Evolutionary conservation across 2,329 filamentous ascomycete species (phyloP).

Genomic region (Lasiodiplodia citricola): DNA sequence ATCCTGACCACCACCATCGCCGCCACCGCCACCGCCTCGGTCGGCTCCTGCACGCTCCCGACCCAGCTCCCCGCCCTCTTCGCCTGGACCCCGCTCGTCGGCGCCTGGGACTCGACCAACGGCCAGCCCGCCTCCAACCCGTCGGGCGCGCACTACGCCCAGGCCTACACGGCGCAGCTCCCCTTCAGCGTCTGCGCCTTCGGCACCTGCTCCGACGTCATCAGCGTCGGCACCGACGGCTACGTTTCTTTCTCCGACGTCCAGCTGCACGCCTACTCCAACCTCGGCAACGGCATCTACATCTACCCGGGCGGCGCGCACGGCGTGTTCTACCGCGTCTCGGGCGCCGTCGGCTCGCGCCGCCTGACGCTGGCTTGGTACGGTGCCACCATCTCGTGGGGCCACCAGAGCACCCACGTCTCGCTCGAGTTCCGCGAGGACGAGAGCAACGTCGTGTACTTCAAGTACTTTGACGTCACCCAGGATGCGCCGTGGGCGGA

Average conservation of each 20-base stretch:
- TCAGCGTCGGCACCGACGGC: neutral
- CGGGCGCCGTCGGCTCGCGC: neutral
- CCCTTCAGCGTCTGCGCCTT: neutral
- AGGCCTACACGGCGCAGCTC: neutral
- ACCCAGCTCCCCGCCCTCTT: neutral
- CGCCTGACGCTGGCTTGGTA: neutral
- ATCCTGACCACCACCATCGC: neutral
- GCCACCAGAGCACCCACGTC: neutral
- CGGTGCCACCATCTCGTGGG: neutral
- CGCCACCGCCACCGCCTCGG: neutral
- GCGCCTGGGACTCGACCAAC: neutral
- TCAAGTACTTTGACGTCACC: neutral
- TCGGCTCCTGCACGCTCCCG: neutral
- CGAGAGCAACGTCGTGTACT: neutral
- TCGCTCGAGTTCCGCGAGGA: neutral
- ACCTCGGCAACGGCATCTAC: neutral
- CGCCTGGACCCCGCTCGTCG: neutral
- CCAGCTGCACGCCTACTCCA: neutral
- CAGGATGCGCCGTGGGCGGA: neutral
- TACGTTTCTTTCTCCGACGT: neutral
- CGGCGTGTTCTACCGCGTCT: neutral
- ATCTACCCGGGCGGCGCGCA: neutral
- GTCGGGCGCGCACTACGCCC: neutral
- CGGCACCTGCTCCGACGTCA: neutral
- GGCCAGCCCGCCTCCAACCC: neutral